These are phyloP conservation scores for Kodamaea derodonti DNA, from an alignment of 1,139 yeast species.

Conservation along the genomic window DNA sequence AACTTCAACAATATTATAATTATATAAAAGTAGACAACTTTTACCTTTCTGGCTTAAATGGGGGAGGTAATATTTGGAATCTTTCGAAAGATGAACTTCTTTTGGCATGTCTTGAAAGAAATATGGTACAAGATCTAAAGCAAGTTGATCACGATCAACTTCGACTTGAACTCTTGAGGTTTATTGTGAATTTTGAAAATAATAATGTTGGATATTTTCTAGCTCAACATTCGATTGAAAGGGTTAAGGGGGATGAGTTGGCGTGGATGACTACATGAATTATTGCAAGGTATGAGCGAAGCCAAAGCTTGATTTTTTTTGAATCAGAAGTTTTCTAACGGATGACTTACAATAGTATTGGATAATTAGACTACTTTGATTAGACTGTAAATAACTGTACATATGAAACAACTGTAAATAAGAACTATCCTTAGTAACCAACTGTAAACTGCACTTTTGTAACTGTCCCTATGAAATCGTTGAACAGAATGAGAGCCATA, in stretches of 20 bases:
- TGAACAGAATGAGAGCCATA: no score
- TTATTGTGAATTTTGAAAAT: conserved; percentile 30
- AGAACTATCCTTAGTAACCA: no score
- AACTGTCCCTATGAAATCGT: no score
- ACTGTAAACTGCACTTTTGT: no score
- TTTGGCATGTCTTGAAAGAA: conserved; percentile 47
- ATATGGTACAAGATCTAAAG: conserved; percentile 26
- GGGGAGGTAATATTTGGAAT: conserved; percentile 48
- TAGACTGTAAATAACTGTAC: no score
- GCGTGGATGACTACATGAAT: conserved; percentile 10
- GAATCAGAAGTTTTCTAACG: no score
- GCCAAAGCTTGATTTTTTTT: no score
- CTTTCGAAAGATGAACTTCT: conserved; percentile 42
- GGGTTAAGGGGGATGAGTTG: conserved; percentile 3
- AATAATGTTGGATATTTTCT: conserved; percentile 37
- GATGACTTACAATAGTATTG: no score
- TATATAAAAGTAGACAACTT: conserved; percentile 51
- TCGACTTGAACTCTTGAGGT: conserved; percentile 24
- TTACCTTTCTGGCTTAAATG: conserved; percentile 38
- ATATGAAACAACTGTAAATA: no score
- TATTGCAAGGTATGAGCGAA: no score
- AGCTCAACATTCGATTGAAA: conserved; percentile 12
- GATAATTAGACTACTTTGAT: no score
- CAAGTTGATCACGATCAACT: conserved; percentile 12
- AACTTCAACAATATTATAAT: conserved; percentile 37